Conservation (phyloP, 1,139 yeast species). For the Blastobotrys ciferrii region DNA sequence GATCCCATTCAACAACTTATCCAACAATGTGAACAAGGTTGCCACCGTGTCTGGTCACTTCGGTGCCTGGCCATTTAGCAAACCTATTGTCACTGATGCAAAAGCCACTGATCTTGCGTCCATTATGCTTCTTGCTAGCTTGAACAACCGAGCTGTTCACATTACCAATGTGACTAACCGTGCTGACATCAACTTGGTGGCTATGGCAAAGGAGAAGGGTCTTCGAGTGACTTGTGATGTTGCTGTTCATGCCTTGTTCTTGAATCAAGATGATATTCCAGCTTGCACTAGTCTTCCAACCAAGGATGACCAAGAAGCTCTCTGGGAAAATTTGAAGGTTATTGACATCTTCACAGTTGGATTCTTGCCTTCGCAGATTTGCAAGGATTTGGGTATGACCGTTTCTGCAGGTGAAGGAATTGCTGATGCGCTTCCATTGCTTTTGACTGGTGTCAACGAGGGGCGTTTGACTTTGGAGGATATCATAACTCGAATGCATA, state of each 20-base stretch:
- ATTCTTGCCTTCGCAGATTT: slow-evolving; percentile 68
- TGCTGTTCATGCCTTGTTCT: slow-evolving; percentile 73
- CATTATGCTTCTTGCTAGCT: slow-evolving; percentile 81
- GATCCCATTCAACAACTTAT: slow-evolving; percentile 75
- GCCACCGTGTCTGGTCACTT: slow-evolving; percentile 77
- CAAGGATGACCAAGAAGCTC: slow-evolving; percentile 70
- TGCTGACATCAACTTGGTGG: slow-evolving; percentile 80
- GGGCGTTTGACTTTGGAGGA: slow-evolving; percentile 72
- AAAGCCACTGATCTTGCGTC: slow-evolving; percentile 90
- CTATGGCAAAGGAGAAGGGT: slow-evolving; percentile 80
- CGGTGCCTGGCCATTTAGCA: slow-evolving; percentile 76
- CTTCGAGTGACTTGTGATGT: slow-evolving; percentile 89
- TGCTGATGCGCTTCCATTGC: slow-evolving; percentile 76
- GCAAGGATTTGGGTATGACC: slow-evolving; percentile 59
- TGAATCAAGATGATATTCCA: slow-evolving; percentile 70
- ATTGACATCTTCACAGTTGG: slow-evolving; percentile 92
- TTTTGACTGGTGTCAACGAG: slow-evolving; percentile 74
- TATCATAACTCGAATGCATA: slow-evolving; percentile 70
- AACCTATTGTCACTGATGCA: slow-evolving; percentile 91
- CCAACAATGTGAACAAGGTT: slow-evolving; percentile 58
- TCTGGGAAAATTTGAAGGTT: slow-evolving; percentile 71
- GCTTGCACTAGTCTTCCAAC: slow-evolving; percentile 74
- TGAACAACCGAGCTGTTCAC: slow-evolving; percentile 83
- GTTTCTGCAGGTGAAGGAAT: slow-evolving; percentile 73
- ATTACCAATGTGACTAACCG: slow-evolving; percentile 79